Evolutionary conservation across 2,329 filamentous ascomycete species (phyloP), one percentile per base, ranked within the genome.

Genomic region (Elsinoe perseae): DNA sequence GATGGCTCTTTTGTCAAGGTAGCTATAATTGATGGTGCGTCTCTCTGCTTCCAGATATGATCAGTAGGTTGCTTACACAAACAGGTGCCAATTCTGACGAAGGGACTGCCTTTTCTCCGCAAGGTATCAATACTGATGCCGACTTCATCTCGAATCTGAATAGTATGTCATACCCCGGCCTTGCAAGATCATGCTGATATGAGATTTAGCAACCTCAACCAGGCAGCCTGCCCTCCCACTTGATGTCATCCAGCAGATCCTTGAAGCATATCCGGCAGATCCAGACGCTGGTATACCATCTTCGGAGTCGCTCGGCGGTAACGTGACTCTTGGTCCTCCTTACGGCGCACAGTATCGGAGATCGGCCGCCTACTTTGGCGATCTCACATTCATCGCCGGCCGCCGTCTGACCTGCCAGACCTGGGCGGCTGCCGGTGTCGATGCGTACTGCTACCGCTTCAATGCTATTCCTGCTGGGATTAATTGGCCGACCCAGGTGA

Each of bases 401-500:
- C 75, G 81, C 1, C 75, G 82, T 2, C 70, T 75, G 20, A 76
- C 78, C 4, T 78, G 75, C 59, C 70, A 80, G 61, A 70, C 72
- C 1, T 82, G 78, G 76, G 71, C 78, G 10, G 69, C 69, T 8
- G 67, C 72, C 27, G 69, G 70, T 12, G 63, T 80, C 1, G 71
- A 77, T 5, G 79, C 79, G 8, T 85, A 82, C 70, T 79, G 77
- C 63, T 85, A 83, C 69, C 76, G 79, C 46, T 85, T 85, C 73
- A 81, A 85, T 63, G 79, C 80, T 7, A 68, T 76, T 14, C 68
- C 75, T 0, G 71, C 73, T 2, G 76, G 78, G 8, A 61, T 75
- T 1, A 66, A 72, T 0, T 68, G 70, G 9, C 66, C 69, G 1
- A 64, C 69, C 1, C 77, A 77, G 0, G 76, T 75, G 0, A 74